Base-by-base conservation (phyloP, 352 stramenopile genomes). In the Pythium oligandrum region DNA sequence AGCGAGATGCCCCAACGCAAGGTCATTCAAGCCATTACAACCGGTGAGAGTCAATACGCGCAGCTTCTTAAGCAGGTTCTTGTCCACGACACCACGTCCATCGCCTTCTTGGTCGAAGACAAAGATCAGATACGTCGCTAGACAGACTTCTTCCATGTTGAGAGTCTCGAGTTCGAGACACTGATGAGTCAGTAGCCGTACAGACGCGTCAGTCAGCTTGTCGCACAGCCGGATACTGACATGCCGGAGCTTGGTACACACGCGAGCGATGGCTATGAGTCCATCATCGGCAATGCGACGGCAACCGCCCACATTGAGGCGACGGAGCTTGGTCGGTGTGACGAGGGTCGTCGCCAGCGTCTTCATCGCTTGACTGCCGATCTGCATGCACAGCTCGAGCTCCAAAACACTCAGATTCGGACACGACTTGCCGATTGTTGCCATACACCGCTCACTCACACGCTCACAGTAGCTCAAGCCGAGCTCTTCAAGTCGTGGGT, bases 31-130 rank as follows among this genome's bases (percentile, higher is more conserved):
- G 9, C 63, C 68, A 17, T 65, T 74, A 53, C 89, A 96, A 5
- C 86, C 85, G 2, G 73, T 60, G 12, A 96, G 17, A 30, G 78
- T 78, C 6, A 98, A 55, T 7, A 65, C 55, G 7, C 68, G 72
- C 31, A 97, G 47, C 40, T 80, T 79, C 5, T 56, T 62, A 1
- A 82, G 52, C 60, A 97, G 66, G n/a, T 84, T 74, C 46, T 90
- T 88, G 37, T 96, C 78, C 4, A 92, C 84, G 33, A 79, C 67
- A 10, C 60, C 75, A 7, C 91, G 78, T 0, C 87, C 88, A 44
- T 98, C 91, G 9, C 71, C 66, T 63, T 83, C 73, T 45, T 88
- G 71, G 50, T 97, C 86, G 55, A 95, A 96, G 12, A 83, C 45
- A 49, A 98, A 97, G 6, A 85, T 59, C 54, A 67, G 81, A 59